These are phyloP conservation scores for Meyerozyma athensensis DNA, from an alignment of 1,139 yeast genomes.

Conservation along the genomic window DNA sequence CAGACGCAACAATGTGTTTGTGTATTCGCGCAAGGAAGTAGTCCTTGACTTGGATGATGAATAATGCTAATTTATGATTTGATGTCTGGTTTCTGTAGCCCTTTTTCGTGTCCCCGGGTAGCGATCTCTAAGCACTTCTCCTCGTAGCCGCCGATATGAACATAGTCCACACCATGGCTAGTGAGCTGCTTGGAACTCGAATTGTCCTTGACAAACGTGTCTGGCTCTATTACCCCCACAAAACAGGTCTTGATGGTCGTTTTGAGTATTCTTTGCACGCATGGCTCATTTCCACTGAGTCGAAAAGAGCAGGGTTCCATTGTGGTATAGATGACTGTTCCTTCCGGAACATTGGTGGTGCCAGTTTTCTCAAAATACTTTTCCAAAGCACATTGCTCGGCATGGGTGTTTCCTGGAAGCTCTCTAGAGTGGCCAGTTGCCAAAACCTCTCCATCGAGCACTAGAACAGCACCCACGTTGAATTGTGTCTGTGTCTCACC, in stretches of 20 bases:
- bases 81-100: not conserved
- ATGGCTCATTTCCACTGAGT: constrained; percentile 85
- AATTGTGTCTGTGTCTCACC: constrained; percentile 83
- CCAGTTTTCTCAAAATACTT: constrained; percentile 52
- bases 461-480: constrained; percentile 90
- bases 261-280: constrained; percentile 70
- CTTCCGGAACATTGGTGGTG: constrained; percentile 53
- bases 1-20: constrained; percentile 40
- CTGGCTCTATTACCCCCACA: constrained; percentile 92
- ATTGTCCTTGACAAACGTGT: constrained; percentile 77
- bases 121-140: constrained; percentile 72
- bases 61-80: not conserved
- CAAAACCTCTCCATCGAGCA: constrained; percentile 57
- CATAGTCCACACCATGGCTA: constrained; percentile 59
- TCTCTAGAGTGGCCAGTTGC: constrained; percentile 88
- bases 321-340: constrained; percentile 84
- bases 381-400: constrained; percentile 90
- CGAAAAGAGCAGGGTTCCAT: constrained; percentile 97
- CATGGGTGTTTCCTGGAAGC: constrained; percentile 93
- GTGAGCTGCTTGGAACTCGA: constrained; percentile 54
- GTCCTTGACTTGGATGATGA: constrained; percentile 23
- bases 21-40: constrained; percentile 54
- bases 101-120: constrained; percentile 58
- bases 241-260: constrained; percentile 65
- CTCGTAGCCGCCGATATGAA: constrained; percentile 81